These are phyloP conservation scores for Aspergillus pseudonomiae DNA, from an alignment of 2,329 filamentous ascomycete species.

Conservation along the genomic window DNA sequence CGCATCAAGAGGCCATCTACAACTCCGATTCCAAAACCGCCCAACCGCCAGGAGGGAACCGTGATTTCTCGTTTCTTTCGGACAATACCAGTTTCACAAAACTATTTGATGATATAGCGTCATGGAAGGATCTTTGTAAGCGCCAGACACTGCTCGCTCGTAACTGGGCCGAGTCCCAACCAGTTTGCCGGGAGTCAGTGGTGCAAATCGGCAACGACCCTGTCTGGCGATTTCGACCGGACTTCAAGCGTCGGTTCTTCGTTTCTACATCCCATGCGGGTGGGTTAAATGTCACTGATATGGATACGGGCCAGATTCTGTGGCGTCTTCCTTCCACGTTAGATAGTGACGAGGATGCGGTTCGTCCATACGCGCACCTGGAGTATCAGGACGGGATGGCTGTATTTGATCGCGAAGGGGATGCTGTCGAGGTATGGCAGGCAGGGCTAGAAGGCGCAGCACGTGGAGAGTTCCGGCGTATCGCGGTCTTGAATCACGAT, in stretches of 20 bases:
- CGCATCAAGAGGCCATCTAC: constrained; percentile 48
- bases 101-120: constrained; percentile 36
- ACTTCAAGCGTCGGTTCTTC: constrained; percentile 51
- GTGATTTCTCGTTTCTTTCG: constrained; percentile 35
- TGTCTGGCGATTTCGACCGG: constrained; percentile 51
- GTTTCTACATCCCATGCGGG: constrained; percentile 50
- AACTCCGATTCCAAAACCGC: constrained; percentile 39
- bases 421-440: constrained; percentile 52
- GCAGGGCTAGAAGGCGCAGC: constrained; percentile 36
- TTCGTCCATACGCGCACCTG: constrained; percentile 50
- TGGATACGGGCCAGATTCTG: constrained; percentile 47
- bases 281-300: constrained; percentile 51
- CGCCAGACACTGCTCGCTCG: constrained; percentile 42
- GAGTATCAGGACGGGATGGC: constrained; percentile 53
- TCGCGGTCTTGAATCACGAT: constrained; percentile 47
- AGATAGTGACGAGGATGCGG: constrained; percentile 31
- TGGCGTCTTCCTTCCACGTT: constrained; percentile 40
- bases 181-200: constrained; percentile 42
- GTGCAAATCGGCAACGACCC: constrained; percentile 46
- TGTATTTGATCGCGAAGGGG: constrained; percentile 49
- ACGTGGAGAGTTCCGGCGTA: constrained; percentile 45
- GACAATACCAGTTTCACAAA: constrained; percentile 34
- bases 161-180: constrained; percentile 42
- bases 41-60: constrained; percentile 28
- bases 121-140: constrained; percentile 51